phyloP scores from a whole-genome alignment of 208 protist genomes.

The Wallacemonas rigidus region DNA sequence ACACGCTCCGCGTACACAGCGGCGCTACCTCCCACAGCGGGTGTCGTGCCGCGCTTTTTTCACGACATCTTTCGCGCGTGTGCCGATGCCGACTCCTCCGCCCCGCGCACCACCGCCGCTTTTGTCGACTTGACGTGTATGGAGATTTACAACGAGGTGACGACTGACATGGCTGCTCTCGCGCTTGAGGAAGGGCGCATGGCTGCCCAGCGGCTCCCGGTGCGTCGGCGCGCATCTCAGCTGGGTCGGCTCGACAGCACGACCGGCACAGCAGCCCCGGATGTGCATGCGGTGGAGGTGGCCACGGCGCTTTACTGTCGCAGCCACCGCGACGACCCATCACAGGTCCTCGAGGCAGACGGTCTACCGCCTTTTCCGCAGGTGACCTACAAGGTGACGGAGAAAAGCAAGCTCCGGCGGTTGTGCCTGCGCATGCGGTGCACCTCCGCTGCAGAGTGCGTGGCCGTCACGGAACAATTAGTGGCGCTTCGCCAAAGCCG shows the following conservation, averaged over 20 bases:
- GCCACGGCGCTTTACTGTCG: not conserved
- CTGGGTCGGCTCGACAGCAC: not conserved
- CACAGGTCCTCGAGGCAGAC: not conserved
- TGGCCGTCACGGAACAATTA: slow-evolving; percentile 33
- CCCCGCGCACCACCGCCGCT: not conserved
- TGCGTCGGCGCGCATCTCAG: slow-evolving; percentile 5
- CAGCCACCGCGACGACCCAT: not conserved
- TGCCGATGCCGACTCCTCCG: not conserved
- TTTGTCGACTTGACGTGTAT: slow-evolving; percentile 69
- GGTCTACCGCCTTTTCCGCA: slow-evolving; percentile 8
- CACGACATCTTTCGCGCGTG: slow-evolving; percentile 35
- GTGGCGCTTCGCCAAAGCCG: slow-evolving; percentile 42
- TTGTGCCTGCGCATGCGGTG: slow-evolving; percentile 38
- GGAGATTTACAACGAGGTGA: slow-evolving; percentile 82
- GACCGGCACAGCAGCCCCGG: not conserved
- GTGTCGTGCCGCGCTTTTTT: slow-evolving; percentile 64
- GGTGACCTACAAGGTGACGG: slow-evolving; percentile 53
- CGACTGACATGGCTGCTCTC: slow-evolving; percentile 70
- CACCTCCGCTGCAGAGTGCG: slow-evolving; percentile 29
- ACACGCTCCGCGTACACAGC: not conserved
- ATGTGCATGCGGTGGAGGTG: not conserved
- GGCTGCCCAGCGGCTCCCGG: slow-evolving; percentile 8
- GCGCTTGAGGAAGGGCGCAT: not conserved
- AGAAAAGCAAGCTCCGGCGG: slow-evolving; percentile 52
- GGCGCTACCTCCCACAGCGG: slow-evolving; percentile 19